Base-by-base conservation (phyloP, 1,284 basidiomycete genomes). In the Uromyces viciae-fabae region DNA sequence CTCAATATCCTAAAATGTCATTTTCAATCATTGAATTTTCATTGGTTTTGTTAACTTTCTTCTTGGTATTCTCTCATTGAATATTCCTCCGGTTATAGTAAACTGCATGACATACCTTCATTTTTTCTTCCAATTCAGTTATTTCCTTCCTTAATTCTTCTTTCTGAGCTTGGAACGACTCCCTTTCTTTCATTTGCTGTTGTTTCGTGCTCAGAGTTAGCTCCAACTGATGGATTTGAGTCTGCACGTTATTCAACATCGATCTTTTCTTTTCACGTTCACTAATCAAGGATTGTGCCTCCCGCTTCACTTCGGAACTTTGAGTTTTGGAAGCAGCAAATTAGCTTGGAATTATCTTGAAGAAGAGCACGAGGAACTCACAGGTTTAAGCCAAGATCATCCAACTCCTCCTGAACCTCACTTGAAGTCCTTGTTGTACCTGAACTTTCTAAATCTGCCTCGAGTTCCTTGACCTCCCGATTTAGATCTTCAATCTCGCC, bases 351-450 rank as follows among this genome's bases (percentile, higher is more conserved):
- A 76, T 4, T 3, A 3, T 36, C 43, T 25, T 22, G 36, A 28
- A 14, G 15, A 33, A 11, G 31, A 15, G 58, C 31, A 22, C 14
- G 28, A 25, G 74, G 3, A 28, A 66, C 91, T 84, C 83, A 96
- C 94, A 94, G 88, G 75, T 92, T 88, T 25, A 86, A 86, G 0
- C 89, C 88, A 43, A 94, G 84, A 4, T 86, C 86, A 75, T 92
- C 90, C 8, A 95, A 87, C 84, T 95, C 91, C 33, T 85, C 87
- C 85, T 96, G 92, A 2, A 97, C 91, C 73, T 95, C 94, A 69
- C 94, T 93, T 0, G 90, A 89, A 0, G 94, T 94, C 86, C 91
- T 93, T 7, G 90, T 89, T 17, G 91, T 92, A 1, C 94, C 94
- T 0, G 90, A 90, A 3, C 89, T 87, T 31, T 89, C 87, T 15